phyloP scores from a whole-genome alignment of 345 rosid species.

The Dipteronia dyeriana region DNA sequence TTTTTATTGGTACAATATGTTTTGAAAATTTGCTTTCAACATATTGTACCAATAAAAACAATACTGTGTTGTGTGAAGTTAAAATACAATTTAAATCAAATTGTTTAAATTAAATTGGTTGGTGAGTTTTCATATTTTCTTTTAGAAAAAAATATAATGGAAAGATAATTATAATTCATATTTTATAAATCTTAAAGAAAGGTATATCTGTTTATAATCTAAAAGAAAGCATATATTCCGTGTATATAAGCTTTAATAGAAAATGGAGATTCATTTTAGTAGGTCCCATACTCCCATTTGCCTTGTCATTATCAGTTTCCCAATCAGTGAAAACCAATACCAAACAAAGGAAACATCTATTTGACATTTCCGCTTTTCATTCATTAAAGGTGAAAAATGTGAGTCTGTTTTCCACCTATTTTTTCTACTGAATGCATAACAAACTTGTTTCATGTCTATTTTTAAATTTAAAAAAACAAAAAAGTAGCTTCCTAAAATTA shows the following conservation, averaged over 20 bases:
- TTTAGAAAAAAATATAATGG: no score
- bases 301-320: background rate
- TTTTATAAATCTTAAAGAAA: no score
- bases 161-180: no score
- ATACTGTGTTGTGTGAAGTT: no score
- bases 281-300: background rate
- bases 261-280: background rate
- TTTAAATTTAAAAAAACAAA: no score
- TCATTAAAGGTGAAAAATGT: background rate
- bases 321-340: background rate
- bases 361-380: background rate
- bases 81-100: no score
- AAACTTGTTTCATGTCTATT: background rate
- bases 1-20: no score
- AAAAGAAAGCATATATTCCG: no score
- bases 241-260: background rate
- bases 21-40: no score
- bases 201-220: background rate
- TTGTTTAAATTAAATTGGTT: no score
- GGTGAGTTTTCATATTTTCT: no score
- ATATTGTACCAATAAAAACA: no score
- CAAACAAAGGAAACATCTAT: background rate
- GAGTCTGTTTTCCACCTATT: background rate
- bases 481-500: background rate
- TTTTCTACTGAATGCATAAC: background rate